Evolutionary conservation across 179 eudicot species (phyloP).

Genomic region (Corrigiola litoralis): DNA sequence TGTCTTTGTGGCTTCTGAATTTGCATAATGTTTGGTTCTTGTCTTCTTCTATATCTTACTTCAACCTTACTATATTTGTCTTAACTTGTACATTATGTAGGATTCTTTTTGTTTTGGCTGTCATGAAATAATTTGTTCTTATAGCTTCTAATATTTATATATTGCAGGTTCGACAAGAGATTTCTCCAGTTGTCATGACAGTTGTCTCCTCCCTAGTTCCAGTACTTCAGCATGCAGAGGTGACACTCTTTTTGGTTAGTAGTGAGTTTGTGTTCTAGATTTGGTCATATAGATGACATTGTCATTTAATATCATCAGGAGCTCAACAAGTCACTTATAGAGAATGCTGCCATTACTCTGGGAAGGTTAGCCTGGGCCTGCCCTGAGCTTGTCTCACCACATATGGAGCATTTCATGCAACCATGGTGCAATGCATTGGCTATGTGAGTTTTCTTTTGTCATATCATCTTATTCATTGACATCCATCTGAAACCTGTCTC

Average conservation of each 20-base stretch:
- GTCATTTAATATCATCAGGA: constrained; percentile 48
- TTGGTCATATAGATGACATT: neutral
- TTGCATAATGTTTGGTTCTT: too few species aligned
- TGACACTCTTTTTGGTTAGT: constrained; percentile 19
- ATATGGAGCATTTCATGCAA: constrained; percentile 96
- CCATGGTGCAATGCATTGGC: constrained; percentile 84
- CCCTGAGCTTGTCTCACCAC: constrained; percentile 91
- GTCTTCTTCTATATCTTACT: too few species aligned
- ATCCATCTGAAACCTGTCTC: too few species aligned
- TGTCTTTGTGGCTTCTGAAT: too few species aligned
- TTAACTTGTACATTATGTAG: too few species aligned
- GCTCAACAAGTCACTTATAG: constrained; percentile 82
- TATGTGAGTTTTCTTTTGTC: constrained; percentile 51
- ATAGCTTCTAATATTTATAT: neutral
- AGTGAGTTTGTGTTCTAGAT: neutral
- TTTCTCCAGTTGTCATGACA: constrained; percentile 75
- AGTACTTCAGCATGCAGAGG: constrained; percentile 91
- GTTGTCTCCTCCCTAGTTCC: constrained; percentile 82
- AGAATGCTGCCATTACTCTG: constrained; percentile 94
- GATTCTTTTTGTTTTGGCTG: too few species aligned
- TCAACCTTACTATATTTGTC: too few species aligned
- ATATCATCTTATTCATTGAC: neutral
- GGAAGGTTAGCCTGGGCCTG: constrained; percentile 98
- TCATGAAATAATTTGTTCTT: neutral
- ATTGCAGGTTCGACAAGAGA: constrained; percentile 76